Evolutionary conservation across 768 basidiomycete species (phyloP), one percentile per base, ranked within the genome.

Genomic region (Auriscalpium orientale): DNA sequence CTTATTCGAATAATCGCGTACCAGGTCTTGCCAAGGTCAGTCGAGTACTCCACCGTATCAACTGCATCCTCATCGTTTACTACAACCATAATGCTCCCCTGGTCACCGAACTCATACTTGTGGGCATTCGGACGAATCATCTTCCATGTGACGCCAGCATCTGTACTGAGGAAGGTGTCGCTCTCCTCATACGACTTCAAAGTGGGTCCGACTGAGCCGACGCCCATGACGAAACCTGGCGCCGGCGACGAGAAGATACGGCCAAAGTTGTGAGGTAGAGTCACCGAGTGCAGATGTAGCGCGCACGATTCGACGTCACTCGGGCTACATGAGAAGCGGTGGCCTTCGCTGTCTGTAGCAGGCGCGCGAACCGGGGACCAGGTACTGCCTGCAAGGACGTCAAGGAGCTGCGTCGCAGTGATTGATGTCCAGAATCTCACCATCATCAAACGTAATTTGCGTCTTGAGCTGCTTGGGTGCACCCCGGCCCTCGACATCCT

Each of bases 31-130:
- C 97, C 95, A 22, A 89, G 76, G 67, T 99, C 87, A 33, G 83
- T 79, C 8, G 90, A 91, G 67, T 95, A 98, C 44, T 73, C 74
- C 18, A 97, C 72, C 13, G 71, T 72, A 58, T 87, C 81, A 3
- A 84, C 85, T 21, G 71, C 66, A 38, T 89, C 84, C 65, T 98
- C 95, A 62, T 99, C 93, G 61, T 95, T 85, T 4, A 93, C 81
- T 22, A 85, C 74, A 11, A 98, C 81, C 35, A 89, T 66, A 34
- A 98, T 80, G 63, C 87, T 88, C 0, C 80, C 97, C 64, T 79
- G 78, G 65, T 97, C 97, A 6, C 97, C 97, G 67, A 98, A 95
- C 71, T 98, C 95, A 65, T 98, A 98, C 71, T 94, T 93, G 67
- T 91, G 86, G 0, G 95, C 89, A 21, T 86, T 84, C 52, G 70